These are phyloP conservation scores for Pyricularia pennisetigena DNA, from an alignment of 2,329 filamentous ascomycete species.

Conservation along the genomic window DNA sequence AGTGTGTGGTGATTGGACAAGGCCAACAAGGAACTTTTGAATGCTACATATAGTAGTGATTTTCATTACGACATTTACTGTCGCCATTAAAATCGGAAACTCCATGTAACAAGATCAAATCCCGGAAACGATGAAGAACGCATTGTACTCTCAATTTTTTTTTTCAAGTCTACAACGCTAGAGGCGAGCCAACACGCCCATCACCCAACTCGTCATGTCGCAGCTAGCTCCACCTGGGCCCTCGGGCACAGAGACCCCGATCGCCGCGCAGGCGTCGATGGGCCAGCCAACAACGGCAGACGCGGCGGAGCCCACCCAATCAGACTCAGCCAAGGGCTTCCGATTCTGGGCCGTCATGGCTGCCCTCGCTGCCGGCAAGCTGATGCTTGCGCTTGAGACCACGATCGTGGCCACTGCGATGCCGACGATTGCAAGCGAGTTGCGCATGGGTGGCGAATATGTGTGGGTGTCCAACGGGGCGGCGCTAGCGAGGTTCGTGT, in stretches of 20 bases:
- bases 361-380: neutral
- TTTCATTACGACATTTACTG: too few species aligned
- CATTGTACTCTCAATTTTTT: too few species aligned
- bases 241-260: neutral
- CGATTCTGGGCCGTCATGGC: neutral
- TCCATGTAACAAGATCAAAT: too few species aligned
- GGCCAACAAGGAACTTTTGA: too few species aligned
- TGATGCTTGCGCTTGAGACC: neutral
- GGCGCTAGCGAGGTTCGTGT: neutral
- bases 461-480: neutral
- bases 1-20: too few species aligned
- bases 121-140: too few species aligned
- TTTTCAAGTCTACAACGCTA: too few species aligned
- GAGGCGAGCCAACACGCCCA: neutral
- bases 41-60: too few species aligned
- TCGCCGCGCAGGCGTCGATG: neutral
- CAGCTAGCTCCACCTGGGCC: neutral
- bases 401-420: neutral
- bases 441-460: neutral
- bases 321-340: neutral
- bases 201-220: neutral
- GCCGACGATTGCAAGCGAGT: neutral
- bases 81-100: too few species aligned
- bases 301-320: neutral
- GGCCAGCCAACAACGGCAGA: neutral